Conservation (phyloP, 2,329 filamentous ascomycete genomes). For the Cordyceps cateniannulata region DNA sequence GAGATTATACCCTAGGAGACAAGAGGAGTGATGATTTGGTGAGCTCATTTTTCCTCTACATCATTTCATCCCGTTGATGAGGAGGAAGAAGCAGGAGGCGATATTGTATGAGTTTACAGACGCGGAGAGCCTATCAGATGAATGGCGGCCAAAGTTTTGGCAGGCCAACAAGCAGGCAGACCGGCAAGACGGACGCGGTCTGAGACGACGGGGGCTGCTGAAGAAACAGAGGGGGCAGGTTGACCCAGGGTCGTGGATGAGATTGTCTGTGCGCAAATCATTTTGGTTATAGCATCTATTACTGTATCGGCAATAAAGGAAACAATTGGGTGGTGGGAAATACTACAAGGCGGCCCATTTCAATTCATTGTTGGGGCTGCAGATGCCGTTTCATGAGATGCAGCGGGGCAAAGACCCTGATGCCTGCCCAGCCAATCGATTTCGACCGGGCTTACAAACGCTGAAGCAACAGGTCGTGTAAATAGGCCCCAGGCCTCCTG, state of each 20-base stretch:
- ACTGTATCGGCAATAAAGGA: not conserved
- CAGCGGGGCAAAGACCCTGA: not conserved
- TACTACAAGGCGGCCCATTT: not conserved
- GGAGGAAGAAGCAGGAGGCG: too few species aligned
- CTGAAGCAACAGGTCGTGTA: not conserved
- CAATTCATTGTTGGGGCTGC: not conserved
- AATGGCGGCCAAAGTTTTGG: not conserved
- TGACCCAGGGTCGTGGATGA: not conserved
- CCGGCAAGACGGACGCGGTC: not conserved
- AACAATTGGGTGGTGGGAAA: not conserved
- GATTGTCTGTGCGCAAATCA: not conserved
- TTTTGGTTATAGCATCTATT: not conserved
- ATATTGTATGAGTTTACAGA: not conserved
- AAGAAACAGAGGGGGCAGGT: not conserved
- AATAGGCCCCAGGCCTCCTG: too few species aligned
- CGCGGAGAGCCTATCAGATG: constrained; percentile 1
- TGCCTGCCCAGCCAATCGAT: constrained; percentile 1
- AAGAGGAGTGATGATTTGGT: too few species aligned
- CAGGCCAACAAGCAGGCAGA: not conserved
- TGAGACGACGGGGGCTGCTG: not conserved
- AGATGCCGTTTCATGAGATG: not conserved
- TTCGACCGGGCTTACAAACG: not conserved
- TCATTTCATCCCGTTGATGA: too few species aligned
- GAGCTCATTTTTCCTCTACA: not conserved
- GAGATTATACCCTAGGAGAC: too few species aligned